Conservation (phyloP, 2,329 filamentous ascomycete species). For the Curvularia sp. region DNA sequence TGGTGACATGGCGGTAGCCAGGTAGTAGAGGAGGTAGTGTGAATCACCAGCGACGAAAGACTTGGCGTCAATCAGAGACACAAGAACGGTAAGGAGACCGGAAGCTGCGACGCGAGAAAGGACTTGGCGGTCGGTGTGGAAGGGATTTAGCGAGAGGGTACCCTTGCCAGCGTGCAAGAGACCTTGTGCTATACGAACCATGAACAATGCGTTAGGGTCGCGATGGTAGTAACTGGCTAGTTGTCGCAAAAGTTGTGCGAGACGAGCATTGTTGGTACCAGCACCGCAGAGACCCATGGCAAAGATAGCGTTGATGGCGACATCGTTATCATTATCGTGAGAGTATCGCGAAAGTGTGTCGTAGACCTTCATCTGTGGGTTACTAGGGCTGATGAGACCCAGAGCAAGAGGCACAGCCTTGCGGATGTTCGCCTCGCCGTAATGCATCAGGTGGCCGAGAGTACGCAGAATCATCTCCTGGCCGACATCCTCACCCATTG, state of each 20-base stretch:
- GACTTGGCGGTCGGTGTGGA: constrained; percentile 97
- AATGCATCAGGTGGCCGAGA: constrained; percentile 99
- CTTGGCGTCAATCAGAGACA: constrained; percentile 95
- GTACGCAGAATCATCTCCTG: constrained; percentile 99
- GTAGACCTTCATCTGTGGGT: constrained; percentile 99
- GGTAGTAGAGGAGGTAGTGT: constrained; percentile 97
- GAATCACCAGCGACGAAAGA: constrained; percentile 74
- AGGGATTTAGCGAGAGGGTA: constrained; percentile 94
- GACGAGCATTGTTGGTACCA: constrained; percentile 95
- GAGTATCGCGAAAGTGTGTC: constrained; percentile 97
- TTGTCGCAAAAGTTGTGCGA: constrained; percentile 92
- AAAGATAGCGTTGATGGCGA: constrained; percentile 98
- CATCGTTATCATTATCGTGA: constrained; percentile 98
- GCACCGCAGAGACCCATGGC: constrained; percentile 97
- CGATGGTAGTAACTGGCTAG: constrained; percentile 98
- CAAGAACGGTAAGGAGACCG: constrained; percentile 85
- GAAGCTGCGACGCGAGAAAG: constrained; percentile 90
- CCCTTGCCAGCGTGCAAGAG: constrained; percentile 99
- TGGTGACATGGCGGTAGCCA: constrained; percentile 95
- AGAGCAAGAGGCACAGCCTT: constrained; percentile 95
- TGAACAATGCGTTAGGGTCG: constrained; percentile 94
- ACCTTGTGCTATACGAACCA: constrained; percentile 98
- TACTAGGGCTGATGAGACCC: constrained; percentile 95
- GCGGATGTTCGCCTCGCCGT: constrained; percentile 95
- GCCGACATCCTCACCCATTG: constrained; percentile 98